phyloP scores from a whole-genome alignment of 2,329 filamentous ascomycete species.

The Claviceps citrina region DNA sequence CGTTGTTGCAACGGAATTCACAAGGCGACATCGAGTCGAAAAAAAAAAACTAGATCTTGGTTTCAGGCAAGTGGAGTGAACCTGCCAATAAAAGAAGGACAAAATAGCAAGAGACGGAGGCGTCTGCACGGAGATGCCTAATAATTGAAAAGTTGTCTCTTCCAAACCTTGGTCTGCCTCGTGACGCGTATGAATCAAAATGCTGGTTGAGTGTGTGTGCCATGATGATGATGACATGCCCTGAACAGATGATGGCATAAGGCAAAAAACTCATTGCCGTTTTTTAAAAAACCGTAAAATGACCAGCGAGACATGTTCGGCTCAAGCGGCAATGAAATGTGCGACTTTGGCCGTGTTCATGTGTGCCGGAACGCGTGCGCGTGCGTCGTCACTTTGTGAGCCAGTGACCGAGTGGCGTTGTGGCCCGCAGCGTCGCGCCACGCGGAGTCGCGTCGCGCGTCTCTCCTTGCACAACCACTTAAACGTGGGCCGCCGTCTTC shows the following conservation, averaged over 20 bases:
- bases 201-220: background rate
- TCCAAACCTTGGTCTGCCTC: background rate
- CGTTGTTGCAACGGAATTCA: too few species aligned
- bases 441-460: conserved; percentile 17
- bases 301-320: too few species aligned
- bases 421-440: conserved; percentile 8
- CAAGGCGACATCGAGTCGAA: too few species aligned
- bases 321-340: too few species aligned
- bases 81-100: conserved; percentile 3
- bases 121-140: conserved; percentile 4
- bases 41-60: too few species aligned
- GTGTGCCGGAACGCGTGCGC: too few species aligned
- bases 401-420: conserved; percentile 3
- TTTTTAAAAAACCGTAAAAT: too few species aligned
- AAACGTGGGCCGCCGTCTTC: background rate
- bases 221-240: too few species aligned
- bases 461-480: background rate
- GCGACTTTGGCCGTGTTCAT: too few species aligned
- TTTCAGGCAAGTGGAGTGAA: too few species aligned
- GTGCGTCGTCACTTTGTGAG: background rate
- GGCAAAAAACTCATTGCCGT: too few species aligned
- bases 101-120: conserved; percentile 10
- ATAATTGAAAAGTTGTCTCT: background rate
- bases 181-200: background rate
- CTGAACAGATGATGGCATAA: too few species aligned